Percentiles rank a stretch among this genome's conserved stretches.
phyloP scores from a whole-genome alignment of 2,329 filamentous ascomycete genomes.

The Dactylellina drechsleri region DNA sequence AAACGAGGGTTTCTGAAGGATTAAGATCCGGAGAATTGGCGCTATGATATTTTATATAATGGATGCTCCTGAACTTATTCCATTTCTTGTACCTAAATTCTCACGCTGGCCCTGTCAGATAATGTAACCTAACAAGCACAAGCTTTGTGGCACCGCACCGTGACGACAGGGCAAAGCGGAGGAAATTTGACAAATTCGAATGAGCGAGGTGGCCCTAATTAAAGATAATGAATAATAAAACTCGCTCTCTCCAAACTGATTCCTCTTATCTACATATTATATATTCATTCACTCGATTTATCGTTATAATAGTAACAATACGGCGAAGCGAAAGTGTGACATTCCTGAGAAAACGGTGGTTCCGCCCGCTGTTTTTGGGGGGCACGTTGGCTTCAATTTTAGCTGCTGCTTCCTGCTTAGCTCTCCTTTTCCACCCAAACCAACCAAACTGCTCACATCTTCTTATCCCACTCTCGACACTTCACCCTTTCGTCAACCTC shows the following conservation, averaged over 20 bases:
- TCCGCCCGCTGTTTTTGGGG: too few relatives aligned
- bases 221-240: too few relatives aligned
- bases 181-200: conserved; percentile 5
- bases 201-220: conserved; percentile 1
- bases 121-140: too few relatives aligned
- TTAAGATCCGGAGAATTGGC: background rate
- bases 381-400: background rate
- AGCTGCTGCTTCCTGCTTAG: background rate
- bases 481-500: background rate
- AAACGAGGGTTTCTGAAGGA: background rate
- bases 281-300: too few relatives aligned
- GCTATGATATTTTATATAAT: background rate
- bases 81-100: background rate
- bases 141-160: conserved; percentile 1
- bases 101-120: too few relatives aligned
- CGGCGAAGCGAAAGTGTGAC: too few relatives aligned
- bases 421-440: background rate
- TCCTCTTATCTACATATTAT: too few relatives aligned
- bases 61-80: background rate
- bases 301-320: too few relatives aligned
- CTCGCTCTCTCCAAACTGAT: too few relatives aligned
- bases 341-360: too few relatives aligned
- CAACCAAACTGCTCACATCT: background rate
- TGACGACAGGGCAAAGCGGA: conserved; percentile 13
- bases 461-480: background rate